Conservation (phyloP, 768 basidiomycete genomes). For the Termitomyces sp. region DNA sequence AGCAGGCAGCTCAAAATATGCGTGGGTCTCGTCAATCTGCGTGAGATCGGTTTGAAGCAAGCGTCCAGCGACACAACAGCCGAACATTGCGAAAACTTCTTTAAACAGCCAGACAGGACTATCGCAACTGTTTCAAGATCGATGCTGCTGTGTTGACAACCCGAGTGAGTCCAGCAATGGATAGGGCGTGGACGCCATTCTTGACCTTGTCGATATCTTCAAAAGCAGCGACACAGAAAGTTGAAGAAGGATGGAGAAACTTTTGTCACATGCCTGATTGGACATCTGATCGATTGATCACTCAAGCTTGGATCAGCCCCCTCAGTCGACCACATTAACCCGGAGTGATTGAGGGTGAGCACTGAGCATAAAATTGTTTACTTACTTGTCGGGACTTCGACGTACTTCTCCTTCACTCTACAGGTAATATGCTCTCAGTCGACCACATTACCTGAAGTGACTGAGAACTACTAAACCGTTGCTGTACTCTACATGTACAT, state of each 20-base stretch:
- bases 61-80: conserved; percentile 75
- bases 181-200: conserved; percentile 2
- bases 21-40: conserved; percentile 82
- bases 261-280: too few relatives aligned
- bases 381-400: too few relatives aligned
- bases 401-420: too few relatives aligned
- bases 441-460: too few relatives aligned
- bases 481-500: too few relatives aligned
- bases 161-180: conserved; percentile 1
- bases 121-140: not conserved
- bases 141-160: not conserved
- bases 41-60: conserved; percentile 74
- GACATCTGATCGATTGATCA: not conserved
- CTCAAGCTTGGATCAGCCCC: too few relatives aligned
- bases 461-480: too few relatives aligned
- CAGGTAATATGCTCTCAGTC: too few relatives aligned
- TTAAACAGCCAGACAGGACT: not conserved
- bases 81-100: conserved; percentile 52
- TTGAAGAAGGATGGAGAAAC: too few relatives aligned
- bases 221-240: not conserved
- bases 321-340: too few relatives aligned
- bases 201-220: conserved; percentile 6
- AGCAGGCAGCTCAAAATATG: conserved; percentile 66
- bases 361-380: too few relatives aligned
- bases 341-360: too few relatives aligned